Percentiles rank a stretch among this genome's conserved stretches.
Evolutionary conservation across 768 basidiomycete species (phyloP).

Genomic region (Neoboletus magnificus): DNA sequence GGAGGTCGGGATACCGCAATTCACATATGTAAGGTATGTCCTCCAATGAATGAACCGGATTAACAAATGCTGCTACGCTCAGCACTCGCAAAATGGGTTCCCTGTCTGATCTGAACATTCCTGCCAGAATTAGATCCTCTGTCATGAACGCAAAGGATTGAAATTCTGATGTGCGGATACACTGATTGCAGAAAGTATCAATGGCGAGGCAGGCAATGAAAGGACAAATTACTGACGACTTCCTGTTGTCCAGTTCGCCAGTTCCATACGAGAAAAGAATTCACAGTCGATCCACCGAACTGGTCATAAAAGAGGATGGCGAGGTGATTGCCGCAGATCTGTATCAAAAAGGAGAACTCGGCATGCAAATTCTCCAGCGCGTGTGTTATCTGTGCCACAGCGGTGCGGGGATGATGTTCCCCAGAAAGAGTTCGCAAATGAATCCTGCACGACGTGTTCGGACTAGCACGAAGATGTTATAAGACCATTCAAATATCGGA

Average conservation of each 20-base stretch:
- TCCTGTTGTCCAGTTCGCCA: conserved; percentile 31
- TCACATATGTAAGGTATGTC: conserved; percentile 24
- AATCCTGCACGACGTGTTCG: conserved; percentile 17
- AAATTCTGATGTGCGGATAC: conserved; percentile 18
- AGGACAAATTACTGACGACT: conserved; percentile 22
- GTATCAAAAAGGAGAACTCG: conserved; percentile 23
- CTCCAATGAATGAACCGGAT: conserved; percentile 4
- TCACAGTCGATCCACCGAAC: background rate
- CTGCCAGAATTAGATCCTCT: conserved; percentile 27
- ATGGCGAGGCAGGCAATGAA: background rate
- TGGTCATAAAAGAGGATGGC: conserved; percentile 28
- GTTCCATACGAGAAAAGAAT: conserved; percentile 32
- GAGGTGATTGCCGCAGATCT: conserved; percentile 31
- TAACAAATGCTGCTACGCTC: conserved; percentile 8
- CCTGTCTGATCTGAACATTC: conserved; percentile 5
- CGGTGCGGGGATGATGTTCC: conserved; percentile 24
- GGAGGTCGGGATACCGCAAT: conserved; percentile 24
- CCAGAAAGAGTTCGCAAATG: conserved; percentile 33
- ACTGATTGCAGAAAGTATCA: conserved; percentile 16
- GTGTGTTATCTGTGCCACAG: conserved; percentile 14
- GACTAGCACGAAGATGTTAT: conserved; percentile 15
- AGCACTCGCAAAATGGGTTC: conserved; percentile 18
- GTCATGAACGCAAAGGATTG: conserved; percentile 35
- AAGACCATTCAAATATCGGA: background rate
- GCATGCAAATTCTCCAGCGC: background rate